Evolutionary conservation across 2,329 filamentous ascomycete genomes (phyloP).

Genomic region (Sphaceloma murrayae): DNA sequence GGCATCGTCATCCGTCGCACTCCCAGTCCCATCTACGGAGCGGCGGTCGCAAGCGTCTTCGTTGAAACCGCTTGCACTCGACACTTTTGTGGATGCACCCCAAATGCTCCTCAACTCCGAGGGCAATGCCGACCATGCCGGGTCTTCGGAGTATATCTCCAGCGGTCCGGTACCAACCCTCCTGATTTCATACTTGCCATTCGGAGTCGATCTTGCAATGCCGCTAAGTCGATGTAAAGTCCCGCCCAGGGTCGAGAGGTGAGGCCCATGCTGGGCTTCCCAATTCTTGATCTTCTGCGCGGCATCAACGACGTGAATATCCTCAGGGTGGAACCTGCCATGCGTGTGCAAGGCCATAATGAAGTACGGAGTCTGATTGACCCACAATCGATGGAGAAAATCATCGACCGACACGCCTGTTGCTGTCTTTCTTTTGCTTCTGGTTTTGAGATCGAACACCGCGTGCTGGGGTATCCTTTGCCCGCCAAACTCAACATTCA

Average conservation of each 20-base stretch:
- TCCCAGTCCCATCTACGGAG: no score
- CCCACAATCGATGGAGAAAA: not conserved
- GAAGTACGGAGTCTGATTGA: not conserved
- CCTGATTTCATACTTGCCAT: not conserved
- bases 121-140: not conserved
- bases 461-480: not conserved
- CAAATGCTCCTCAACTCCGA: not conserved
- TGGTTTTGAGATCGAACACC: not conserved
- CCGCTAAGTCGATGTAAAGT: not conserved
- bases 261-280: not conserved
- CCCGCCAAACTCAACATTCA: no score
- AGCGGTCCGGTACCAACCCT: not conserved
- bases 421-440: not conserved
- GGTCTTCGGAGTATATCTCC: not conserved
- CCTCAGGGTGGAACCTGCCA: not conserved
- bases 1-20: no score
- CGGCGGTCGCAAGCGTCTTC: no score
- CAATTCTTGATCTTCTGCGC: not conserved
- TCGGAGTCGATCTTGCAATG: not conserved
- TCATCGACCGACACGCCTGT: not conserved
- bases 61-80: no score
- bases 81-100: no score
- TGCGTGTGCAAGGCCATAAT: not conserved
- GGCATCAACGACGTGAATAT: not conserved
- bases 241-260: not conserved